phyloP scores from a whole-genome alignment of 2,329 filamentous ascomycete species.

The Diaporthe nobilis region DNA sequence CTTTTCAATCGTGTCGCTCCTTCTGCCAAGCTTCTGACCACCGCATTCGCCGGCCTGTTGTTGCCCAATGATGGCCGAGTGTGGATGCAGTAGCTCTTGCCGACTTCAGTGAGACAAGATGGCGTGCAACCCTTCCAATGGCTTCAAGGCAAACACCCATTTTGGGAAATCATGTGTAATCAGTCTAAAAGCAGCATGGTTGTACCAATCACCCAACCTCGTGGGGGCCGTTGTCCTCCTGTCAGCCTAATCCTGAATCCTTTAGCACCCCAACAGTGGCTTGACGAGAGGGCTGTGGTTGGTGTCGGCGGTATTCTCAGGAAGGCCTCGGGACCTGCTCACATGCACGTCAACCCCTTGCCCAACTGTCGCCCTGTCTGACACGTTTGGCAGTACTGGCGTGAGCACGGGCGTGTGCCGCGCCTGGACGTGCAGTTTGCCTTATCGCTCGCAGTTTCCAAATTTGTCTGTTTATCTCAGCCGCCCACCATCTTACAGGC shows the following conservation, averaged over 20 bases:
- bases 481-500: neutral
- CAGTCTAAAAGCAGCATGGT: neutral
- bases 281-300: neutral
- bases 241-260: constrained; percentile 34
- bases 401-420: neutral
- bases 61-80: neutral
- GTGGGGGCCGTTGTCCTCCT: neutral
- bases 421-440: neutral
- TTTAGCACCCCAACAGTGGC: constrained; percentile 13
- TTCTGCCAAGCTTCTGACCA: constrained; percentile 1
- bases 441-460: constrained; percentile 12
- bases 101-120: neutral
- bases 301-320: constrained; percentile 12
- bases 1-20: neutral
- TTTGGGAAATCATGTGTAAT: neutral
- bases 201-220: neutral
- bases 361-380: constrained; percentile 8
- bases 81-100: neutral
- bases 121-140: neutral
- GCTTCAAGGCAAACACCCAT: neutral
- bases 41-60: neutral
- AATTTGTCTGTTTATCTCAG: constrained; percentile 13
- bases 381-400: neutral
- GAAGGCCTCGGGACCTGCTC: constrained; percentile 20
- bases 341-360: constrained; percentile 12